These are phyloP conservation scores for Dendrothele bispora DNA, from an alignment of 768 basidiomycete genomes.

Conservation along the genomic window DNA sequence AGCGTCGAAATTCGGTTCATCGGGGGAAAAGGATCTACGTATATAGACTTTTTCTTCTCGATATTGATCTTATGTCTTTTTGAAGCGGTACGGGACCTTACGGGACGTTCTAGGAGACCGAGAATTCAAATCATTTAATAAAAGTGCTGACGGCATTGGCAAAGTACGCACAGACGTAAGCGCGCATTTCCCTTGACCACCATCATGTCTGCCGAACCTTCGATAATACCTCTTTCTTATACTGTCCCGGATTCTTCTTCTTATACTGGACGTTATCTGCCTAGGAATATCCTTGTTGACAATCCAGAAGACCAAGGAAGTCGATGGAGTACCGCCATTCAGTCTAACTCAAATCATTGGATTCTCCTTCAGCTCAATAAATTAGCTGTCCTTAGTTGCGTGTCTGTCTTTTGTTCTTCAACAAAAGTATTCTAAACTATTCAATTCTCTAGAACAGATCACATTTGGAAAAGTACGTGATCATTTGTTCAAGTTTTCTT, in stretches of 20 bases:
- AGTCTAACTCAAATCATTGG: conserved; percentile 65
- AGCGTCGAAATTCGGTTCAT: no score
- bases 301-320: conserved; percentile 63
- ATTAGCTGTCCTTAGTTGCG: conserved; percentile 65
- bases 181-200: not conserved
- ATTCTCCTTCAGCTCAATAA: conserved; percentile 64
- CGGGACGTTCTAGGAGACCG: no score
- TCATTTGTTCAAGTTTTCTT: no score
- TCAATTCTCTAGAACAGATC: conserved; percentile 52
- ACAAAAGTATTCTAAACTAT: conserved; percentile 8
- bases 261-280: conserved; percentile 67
- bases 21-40: no score
- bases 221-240: conserved; percentile 42
- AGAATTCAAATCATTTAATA: no score
- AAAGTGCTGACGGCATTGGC: no score
- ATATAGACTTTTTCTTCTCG: no score
- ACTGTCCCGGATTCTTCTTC: conserved; percentile 62
- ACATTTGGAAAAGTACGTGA: conserved; percentile 79
- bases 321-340: conserved; percentile 74
- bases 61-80: no score
- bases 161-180: no score
- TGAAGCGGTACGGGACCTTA: no score
- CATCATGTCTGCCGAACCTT: not conserved
- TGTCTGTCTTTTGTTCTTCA: conserved; percentile 13
- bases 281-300: conserved; percentile 70